Evolutionary conservation across 202 grass and related monocot species (phyloP).

Genomic region (Hordeum pubiflorum): DNA sequence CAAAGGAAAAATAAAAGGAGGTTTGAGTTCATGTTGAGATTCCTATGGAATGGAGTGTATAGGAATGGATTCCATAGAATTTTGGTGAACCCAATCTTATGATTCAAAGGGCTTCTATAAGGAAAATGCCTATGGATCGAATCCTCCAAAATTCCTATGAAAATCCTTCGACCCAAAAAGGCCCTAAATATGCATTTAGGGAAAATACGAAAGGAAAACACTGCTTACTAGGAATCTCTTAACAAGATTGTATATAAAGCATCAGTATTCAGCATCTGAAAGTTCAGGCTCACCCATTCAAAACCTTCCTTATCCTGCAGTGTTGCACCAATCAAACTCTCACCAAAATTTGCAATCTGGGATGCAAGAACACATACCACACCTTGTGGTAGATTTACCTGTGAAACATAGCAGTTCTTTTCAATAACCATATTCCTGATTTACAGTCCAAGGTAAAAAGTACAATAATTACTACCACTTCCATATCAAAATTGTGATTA

Average conservation of each 20-base stretch:
- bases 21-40: no score
- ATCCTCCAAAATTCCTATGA: no score
- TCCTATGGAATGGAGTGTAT: no score
- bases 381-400: constrained; percentile 59
- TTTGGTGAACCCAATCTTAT: no score
- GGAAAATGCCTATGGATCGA: no score
- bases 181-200: background rate
- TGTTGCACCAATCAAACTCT: constrained; percentile 75
- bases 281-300: constrained; percentile 67
- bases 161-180: no score
- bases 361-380: constrained; percentile 75
- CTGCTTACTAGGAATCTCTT: background rate
- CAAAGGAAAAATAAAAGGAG: no score
- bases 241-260: background rate
- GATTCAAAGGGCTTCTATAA: no score
- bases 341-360: constrained; percentile 91
- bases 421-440: background rate
- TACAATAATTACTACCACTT: background rate
- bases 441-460: background rate
- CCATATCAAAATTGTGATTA: background rate
- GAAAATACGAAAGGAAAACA: background rate
- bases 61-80: no score
- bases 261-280: constrained; percentile 7
- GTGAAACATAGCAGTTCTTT: background rate
- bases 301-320: constrained; percentile 90